These are phyloP conservation scores for Gnaphalium uliginosum DNA, from an alignment of 129 eudicot species.

Conservation along the genomic window DNA sequence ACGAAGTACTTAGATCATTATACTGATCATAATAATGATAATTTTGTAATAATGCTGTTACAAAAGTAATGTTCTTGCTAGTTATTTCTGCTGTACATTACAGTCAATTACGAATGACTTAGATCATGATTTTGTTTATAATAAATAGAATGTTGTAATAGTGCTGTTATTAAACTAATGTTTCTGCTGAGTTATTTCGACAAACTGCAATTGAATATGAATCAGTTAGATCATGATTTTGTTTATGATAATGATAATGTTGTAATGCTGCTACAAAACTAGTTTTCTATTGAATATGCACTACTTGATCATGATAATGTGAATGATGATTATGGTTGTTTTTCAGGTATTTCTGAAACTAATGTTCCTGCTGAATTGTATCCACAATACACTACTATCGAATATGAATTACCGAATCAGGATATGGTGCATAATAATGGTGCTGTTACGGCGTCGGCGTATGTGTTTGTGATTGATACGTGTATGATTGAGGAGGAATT, in stretches of 20 bases:
- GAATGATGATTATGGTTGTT: slow-evolving; percentile 55
- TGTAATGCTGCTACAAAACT: not conserved
- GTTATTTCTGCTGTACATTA: not conserved
- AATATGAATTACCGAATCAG: slow-evolving; percentile 28
- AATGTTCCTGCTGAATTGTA: slow-evolving; percentile 47
- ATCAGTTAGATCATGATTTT: not conserved
- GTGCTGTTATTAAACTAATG: not conserved
- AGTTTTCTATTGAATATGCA: not conserved
- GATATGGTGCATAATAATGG: slow-evolving; percentile 4
- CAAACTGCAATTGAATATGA: not conserved
- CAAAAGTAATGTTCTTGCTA: not conserved
- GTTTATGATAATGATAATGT: not conserved
- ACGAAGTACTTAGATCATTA: too few species aligned
- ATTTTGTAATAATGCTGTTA: not conserved
- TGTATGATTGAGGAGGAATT: slow-evolving; percentile 94
- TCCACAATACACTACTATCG: slow-evolving; percentile 70
- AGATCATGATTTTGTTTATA: not conserved
- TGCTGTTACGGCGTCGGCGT: slow-evolving; percentile 49
- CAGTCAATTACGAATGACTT: too few species aligned
- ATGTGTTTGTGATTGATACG: slow-evolving; percentile 73
- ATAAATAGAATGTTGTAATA: not conserved
- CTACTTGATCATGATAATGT: not conserved
- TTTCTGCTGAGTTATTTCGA: not conserved
- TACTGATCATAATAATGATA: not conserved
- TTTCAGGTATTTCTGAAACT: slow-evolving; percentile 48